Evolutionary conservation across 139 green algal species (phyloP).

Genomic region (Chlamydomonas sp.): DNA sequence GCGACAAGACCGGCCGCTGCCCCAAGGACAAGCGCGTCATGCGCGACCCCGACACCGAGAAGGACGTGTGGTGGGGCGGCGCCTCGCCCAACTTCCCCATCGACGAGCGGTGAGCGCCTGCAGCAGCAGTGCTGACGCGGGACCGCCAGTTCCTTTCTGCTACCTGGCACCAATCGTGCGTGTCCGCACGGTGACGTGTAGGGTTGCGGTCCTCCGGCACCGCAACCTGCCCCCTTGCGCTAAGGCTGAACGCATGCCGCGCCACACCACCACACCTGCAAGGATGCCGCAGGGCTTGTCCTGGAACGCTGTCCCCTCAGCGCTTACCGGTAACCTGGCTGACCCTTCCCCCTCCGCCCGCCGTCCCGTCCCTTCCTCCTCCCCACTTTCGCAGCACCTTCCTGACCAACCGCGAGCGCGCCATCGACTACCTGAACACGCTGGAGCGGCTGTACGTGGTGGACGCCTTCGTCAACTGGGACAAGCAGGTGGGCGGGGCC

Average conservation of each 20-base stretch:
- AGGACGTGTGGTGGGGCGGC: constrained; percentile 87
- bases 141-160: not conserved
- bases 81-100: constrained; percentile 55
- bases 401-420: constrained; percentile 83
- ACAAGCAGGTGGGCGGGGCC: constrained; percentile 10
- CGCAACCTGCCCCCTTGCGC: not conserved
- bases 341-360: too few relatives aligned
- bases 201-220: not conserved
- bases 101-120: constrained; percentile 24
- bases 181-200: not conserved
- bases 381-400: constrained; percentile 70
- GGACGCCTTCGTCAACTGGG: constrained; percentile 91
- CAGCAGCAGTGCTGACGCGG: not conserved
- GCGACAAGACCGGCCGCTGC: constrained; percentile 31
- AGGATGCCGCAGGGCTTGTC: not conserved
- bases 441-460: constrained; percentile 85
- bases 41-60: constrained; percentile 72
- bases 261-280: not conserved
- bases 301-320: not conserved
- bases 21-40: constrained; percentile 78
- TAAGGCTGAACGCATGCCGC: not conserved
- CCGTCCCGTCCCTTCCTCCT: not conserved
- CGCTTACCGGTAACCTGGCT: not conserved
- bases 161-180: not conserved
- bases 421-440: constrained; percentile 92